Evolutionary conservation across 2,329 filamentous ascomycete genomes (phyloP).

Genomic region (Ophiosphaerella herpotricha): DNA sequence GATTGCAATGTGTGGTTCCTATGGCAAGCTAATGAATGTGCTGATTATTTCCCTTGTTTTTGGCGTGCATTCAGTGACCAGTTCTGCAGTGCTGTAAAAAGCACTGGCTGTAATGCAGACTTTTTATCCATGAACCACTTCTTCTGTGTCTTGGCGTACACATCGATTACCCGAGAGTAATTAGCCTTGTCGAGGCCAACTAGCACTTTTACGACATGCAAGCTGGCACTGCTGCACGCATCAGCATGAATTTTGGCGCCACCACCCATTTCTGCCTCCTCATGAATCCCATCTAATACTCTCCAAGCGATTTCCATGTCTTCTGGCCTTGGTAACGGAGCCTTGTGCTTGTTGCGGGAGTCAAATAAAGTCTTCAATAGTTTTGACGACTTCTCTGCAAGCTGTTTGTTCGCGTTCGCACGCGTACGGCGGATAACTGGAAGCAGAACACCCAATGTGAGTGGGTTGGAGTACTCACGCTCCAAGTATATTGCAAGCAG

Average conservation of each 20-base stretch:
- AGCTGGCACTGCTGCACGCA: slow-evolving; percentile 73
- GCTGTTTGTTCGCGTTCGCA: slow-evolving; percentile 74
- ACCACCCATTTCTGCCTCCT: slow-evolving; percentile 66
- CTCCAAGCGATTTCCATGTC: slow-evolving; percentile 54
- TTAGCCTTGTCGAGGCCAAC: slow-evolving; percentile 53
- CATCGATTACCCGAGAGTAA: slow-evolving; percentile 45
- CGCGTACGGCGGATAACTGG: slow-evolving; percentile 78
- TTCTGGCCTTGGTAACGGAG: slow-evolving; percentile 51
- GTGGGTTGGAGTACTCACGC: slow-evolving; percentile 69
- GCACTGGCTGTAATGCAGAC: slow-evolving; percentile 47
- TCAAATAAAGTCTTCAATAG: slow-evolving; percentile 75
- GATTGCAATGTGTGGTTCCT: too few relatives aligned
- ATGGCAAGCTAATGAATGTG: too few relatives aligned
- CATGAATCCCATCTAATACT: slow-evolving; percentile 70
- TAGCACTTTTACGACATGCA: slow-evolving; percentile 68
- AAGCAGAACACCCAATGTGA: slow-evolving; percentile 72
- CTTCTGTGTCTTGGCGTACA: slow-evolving; percentile 51
- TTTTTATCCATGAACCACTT: slow-evolving; percentile 50
- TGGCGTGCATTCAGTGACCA: slow-evolving; percentile 44
- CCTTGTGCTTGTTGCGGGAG: slow-evolving; percentile 57
- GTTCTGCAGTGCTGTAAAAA: slow-evolving; percentile 55
- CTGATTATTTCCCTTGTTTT: slow-evolving; percentile 27
- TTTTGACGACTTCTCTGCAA: slow-evolving; percentile 73
- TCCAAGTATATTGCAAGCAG: slow-evolving; percentile 84
- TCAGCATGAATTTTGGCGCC: slow-evolving; percentile 71